These are phyloP conservation scores for Kodamaea fungicola DNA, from an alignment of 1,139 yeast species.

Conservation along the genomic window DNA sequence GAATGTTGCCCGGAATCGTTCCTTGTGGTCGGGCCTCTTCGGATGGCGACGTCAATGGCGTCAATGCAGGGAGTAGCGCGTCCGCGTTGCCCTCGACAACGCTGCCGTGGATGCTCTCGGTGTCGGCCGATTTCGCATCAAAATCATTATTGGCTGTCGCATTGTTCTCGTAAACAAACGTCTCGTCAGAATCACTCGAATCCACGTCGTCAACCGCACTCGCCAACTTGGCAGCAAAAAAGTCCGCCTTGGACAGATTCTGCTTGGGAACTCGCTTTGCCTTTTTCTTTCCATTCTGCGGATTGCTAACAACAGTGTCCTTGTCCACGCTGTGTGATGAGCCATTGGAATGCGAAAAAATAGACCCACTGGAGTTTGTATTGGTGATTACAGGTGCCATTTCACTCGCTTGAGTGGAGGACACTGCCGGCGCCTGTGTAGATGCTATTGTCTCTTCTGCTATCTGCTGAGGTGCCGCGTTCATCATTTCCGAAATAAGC, in stretches of 20 bases:
- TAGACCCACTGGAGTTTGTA: neutral
- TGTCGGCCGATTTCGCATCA: slow-evolving; percentile 1
- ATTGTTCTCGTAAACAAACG: slow-evolving; percentile 74
- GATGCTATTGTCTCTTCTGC: slow-evolving; percentile 19
- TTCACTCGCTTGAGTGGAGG: neutral
- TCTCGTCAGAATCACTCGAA: slow-evolving; percentile 85
- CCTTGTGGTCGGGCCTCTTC: neutral
- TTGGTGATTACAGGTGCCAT: neutral
- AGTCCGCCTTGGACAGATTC: slow-evolving; percentile 69
- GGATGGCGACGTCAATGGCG: neutral
- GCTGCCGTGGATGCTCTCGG: slow-evolving; percentile 3
- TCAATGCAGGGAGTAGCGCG: neutral
- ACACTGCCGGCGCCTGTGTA: neutral
- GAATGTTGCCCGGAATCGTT: no score
- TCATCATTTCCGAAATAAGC: slow-evolving; percentile 32
- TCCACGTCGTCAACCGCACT: slow-evolving; percentile 91
- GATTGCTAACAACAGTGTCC: slow-evolving; percentile 1
- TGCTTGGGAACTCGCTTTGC: slow-evolving; percentile 15
- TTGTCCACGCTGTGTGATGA: slow-evolving; percentile 5
- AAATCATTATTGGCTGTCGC: slow-evolving; percentile 1
- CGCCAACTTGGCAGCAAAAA: slow-evolving; percentile 91
- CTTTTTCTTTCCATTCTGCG: slow-evolving; percentile 6
- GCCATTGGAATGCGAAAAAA: slow-evolving; percentile 5
- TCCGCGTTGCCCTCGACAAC: neutral
- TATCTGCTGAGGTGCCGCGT: slow-evolving; percentile 31